Percentiles rank a stretch among this genome's conserved stretches.
phyloP scores from a whole-genome alignment of 2,329 filamentous ascomycete species.

The Paraphoma chrysanthemicola region DNA sequence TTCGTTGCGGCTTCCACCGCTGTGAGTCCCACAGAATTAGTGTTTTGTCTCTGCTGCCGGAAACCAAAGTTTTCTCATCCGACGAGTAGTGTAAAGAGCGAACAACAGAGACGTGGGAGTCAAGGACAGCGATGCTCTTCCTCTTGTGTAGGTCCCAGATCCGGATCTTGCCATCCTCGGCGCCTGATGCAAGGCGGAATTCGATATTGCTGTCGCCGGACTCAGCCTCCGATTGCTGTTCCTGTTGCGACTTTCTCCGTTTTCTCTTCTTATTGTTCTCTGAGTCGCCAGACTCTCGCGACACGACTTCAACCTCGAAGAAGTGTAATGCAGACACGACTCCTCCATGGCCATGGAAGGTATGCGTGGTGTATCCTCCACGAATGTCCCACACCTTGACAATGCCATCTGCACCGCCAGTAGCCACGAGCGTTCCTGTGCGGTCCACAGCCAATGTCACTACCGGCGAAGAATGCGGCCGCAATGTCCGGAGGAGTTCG shows the following conservation, averaged over 20 bases:
- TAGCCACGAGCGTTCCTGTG: conserved; percentile 88
- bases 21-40: conserved; percentile 88
- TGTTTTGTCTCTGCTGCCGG: conserved; percentile 90
- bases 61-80: conserved; percentile 77
- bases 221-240: conserved; percentile 38
- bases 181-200: conserved; percentile 87
- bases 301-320: conserved; percentile 71
- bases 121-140: conserved; percentile 76
- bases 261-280: conserved; percentile 47
- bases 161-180: conserved; percentile 90
- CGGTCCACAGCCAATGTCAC: conserved; percentile 84
- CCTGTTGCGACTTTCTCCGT: conserved; percentile 52
- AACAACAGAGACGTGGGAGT: conserved; percentile 96
- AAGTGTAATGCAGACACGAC: conserved; percentile 91
- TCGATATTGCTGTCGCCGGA: conserved; percentile 60
- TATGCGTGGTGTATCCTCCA: conserved; percentile 91
- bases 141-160: conserved; percentile 92
- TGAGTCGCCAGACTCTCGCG: conserved; percentile 54
- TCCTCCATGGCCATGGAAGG: conserved; percentile 90
- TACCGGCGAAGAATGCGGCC: conserved; percentile 89
- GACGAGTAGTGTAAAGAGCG: conserved; percentile 82
- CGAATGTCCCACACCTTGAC: conserved; percentile 97
- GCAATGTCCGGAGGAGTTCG: conserved; percentile 78
- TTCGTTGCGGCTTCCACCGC: conserved; percentile 82
- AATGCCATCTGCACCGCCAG: conserved; percentile 88